Percentiles rank a stretch among this genome's conserved stretches.
Conservation (phyloP, 345 rosid genomes). For the Aquilaria sinensis region DNA sequence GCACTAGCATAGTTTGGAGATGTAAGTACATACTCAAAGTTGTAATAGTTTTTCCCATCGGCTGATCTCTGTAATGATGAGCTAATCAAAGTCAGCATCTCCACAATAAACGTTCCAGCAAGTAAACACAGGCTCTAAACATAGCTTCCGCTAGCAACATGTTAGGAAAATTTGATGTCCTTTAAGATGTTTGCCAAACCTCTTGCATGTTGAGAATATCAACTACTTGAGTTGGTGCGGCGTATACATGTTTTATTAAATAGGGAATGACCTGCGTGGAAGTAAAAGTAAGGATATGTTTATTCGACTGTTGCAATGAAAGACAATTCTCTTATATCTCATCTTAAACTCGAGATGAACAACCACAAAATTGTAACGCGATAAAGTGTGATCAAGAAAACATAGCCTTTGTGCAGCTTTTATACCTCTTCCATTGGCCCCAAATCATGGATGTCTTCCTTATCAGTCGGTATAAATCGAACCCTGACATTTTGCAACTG, state of each 20-base stretch:
- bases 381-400: too few relatives aligned
- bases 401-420: not conserved
- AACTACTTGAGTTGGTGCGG: constrained; percentile 70
- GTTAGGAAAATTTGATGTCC: not conserved
- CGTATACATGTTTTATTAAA: constrained; percentile 52
- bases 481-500: constrained; percentile 80
- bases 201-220: constrained; percentile 58
- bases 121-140: too few relatives aligned
- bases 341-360: too few relatives aligned
- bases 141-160: too few relatives aligned
- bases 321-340: not conserved
- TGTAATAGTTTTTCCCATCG: constrained; percentile 74
- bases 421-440: constrained; percentile 84
- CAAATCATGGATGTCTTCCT: constrained; percentile 62
- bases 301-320: too few relatives aligned
- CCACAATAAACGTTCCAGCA: too few relatives aligned
- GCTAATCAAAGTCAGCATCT: not conserved
- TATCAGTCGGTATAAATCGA: constrained; percentile 80
- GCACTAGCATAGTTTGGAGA: constrained; percentile 59
- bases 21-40: constrained; percentile 65
- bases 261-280: constrained; percentile 46
- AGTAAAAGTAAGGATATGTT: not conserved
- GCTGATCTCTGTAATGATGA: constrained; percentile 43
- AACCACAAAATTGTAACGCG: too few relatives aligned
- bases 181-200: constrained; percentile 27